These are phyloP conservation scores for Thelonectria blattea DNA, from an alignment of 2,329 filamentous ascomycete genomes.

Conservation along the genomic window DNA sequence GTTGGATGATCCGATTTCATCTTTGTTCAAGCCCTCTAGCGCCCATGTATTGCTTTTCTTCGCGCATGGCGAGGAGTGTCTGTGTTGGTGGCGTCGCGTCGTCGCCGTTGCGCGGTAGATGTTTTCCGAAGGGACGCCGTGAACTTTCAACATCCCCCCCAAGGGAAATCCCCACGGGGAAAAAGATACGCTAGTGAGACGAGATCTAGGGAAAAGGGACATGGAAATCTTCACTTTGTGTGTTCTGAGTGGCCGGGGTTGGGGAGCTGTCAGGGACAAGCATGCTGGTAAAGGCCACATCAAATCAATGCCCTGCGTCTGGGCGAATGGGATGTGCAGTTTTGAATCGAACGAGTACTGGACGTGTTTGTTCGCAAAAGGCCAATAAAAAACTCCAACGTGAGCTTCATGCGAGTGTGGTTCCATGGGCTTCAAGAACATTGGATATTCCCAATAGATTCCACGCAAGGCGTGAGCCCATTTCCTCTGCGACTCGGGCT, in stretches of 20 bases:
- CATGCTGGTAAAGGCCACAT: not conserved
- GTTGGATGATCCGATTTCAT: not conserved
- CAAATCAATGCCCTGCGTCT: not conserved
- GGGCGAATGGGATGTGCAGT: not conserved
- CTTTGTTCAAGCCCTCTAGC: not conserved
- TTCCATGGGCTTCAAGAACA: not conserved
- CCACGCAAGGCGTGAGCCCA: not conserved
- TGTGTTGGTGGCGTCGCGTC: constrained; percentile 4
- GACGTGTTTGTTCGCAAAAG: not conserved
- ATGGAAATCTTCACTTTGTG: not conserved
- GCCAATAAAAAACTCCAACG: not conserved
- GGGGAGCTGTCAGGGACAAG: constrained; percentile 2
- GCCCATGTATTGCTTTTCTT: not conserved
- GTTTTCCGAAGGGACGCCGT: constrained; percentile 15
- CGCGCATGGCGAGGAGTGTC: not conserved
- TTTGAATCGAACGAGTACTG: not conserved
- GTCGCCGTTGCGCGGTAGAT: constrained; percentile 15
- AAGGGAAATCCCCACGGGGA: constrained; percentile 16
- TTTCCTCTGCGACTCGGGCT: not conserved
- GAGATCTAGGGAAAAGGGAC: constrained; percentile 6
- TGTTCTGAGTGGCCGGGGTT: not conserved
- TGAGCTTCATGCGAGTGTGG: not conserved
- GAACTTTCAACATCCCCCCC: not conserved
- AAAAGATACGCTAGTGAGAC: constrained; percentile 6
- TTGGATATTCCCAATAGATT: not conserved